These are phyloP conservation scores for Mikania micrantha DNA, from an alignment of 129 eudicot genomes.

Conservation along the genomic window DNA sequence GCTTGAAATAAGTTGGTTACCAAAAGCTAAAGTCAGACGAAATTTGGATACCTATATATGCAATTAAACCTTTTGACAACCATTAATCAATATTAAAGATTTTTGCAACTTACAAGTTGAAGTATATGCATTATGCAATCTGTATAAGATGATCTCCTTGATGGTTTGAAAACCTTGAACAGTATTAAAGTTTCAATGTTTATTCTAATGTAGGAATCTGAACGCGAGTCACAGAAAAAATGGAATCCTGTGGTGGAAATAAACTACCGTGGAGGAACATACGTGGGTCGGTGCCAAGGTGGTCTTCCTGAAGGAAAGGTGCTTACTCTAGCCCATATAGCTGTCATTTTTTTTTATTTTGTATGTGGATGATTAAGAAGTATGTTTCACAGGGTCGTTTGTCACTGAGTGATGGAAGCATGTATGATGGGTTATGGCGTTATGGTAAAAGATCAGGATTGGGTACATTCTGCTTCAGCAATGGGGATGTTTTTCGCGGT, in stretches of 20 bases:
- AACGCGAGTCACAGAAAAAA: conserved; percentile 64
- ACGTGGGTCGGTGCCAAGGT: conserved; percentile 75
- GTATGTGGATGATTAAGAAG: not conserved
- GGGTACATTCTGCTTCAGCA: conserved; percentile 71
- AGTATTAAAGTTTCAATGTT: not conserved
- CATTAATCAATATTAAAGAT: not conserved
- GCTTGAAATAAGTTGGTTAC: not conserved
- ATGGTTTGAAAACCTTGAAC: not conserved
- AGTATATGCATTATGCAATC: conserved; percentile 6
- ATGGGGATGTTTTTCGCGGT: conserved; percentile 90
- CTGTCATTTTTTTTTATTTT: not conserved
- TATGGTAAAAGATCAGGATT: conserved; percentile 88
- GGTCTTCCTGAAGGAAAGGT: conserved; percentile 99
- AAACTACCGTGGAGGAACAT: conserved; percentile 74
- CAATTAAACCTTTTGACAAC: not conserved
- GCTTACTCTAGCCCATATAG: conserved; percentile 8
- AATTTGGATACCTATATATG: not conserved
- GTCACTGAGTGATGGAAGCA: conserved; percentile 69
- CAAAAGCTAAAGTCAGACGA: not conserved
- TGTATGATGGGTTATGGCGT: conserved; percentile 97
- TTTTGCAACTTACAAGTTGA: not conserved
- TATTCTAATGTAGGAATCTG: conserved; percentile 52
- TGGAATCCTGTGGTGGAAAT: conserved; percentile 76
- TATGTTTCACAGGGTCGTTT: conserved; percentile 68
- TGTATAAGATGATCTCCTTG: not conserved